Base-by-base conservation (phyloP, 805 yeast genomes). In the Spencermartinsiella europaea region DNA sequence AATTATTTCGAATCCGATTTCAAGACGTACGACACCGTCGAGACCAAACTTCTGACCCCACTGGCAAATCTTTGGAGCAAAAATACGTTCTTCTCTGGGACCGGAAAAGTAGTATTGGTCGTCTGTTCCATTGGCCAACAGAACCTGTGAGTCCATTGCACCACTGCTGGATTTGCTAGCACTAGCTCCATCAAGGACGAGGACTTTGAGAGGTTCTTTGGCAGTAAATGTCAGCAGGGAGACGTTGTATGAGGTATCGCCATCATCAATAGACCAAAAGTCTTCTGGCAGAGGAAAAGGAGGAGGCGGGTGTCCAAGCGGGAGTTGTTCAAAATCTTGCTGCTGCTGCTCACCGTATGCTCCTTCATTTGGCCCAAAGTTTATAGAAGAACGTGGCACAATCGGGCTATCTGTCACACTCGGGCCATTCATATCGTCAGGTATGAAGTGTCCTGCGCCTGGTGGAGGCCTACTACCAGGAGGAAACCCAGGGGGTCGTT, bases 161-260 rank as follows among this genome's bases (percentile, higher is more conserved):
- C 85, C 85, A 1, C 77, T 69, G 1, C 45, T 34, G 0, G 72
- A 64, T 58, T 80, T 80, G 0, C 84, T 78, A n/a, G 84, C 86
- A 22, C 83, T 78, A 0, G 85, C 83, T 4, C 86, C 86, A 50
- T 80, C 85, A n/a, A 81, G 58, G 42, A 72, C 70, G 25, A 80
- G 56, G 51, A 69, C 74, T 16, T 38, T 34, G 43, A 80, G 59
- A 2, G 83, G 80, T 49, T 64, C 67, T 2, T 61, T 63, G 7
- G 72, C 74, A 49, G 68, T 63, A 52, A 78, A 77, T 0, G 83
- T 76, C 51, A 73, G 63, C 40, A 77, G 47, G 16, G 61, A 53
- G 3, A 61, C 33, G 22, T 21, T 36, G 40, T 3, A 28, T 10
- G 14, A 7, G 10, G 19, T 22, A 5, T 16, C 34, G 10, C 7